Percentiles rank a stretch among this genome's conserved stretches.
Evolutionary conservation across 371 early-diverging fungal genomes (phyloP).

Genomic region (Coemansia sp.): DNA sequence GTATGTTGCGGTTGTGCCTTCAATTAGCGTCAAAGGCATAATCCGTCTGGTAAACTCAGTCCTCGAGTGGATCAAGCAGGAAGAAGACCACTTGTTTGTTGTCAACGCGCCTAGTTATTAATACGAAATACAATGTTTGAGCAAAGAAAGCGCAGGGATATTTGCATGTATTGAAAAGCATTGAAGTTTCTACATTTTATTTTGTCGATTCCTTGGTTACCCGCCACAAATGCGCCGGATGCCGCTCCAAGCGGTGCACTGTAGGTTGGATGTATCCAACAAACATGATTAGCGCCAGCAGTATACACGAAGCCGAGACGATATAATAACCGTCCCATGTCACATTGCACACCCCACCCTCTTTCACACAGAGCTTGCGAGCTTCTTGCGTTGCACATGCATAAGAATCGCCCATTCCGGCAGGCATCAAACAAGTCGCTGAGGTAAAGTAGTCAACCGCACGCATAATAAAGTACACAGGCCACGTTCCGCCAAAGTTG

Average conservation of each 20-base stretch:
- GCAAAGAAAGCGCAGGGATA: background rate
- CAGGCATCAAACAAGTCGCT: slow-evolving; percentile 61
- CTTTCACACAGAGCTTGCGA: slow-evolving; percentile 60
- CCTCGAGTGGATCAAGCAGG: slow-evolving; percentile 48
- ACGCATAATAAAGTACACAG: slow-evolving; percentile 88
- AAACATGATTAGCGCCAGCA: slow-evolving; percentile 62
- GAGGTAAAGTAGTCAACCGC: slow-evolving; percentile 90
- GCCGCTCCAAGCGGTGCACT: slow-evolving; percentile 64
- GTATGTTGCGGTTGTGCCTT: slow-evolving; percentile 41
- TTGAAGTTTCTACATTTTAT: slow-evolving; percentile 1
- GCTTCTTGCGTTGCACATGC: slow-evolving; percentile 65
- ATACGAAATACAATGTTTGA: background rate
- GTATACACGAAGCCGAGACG: slow-evolving; percentile 68
- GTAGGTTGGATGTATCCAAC: slow-evolving; percentile 66
- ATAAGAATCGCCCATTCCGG: slow-evolving; percentile 21
- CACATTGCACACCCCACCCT: slow-evolving; percentile 67
- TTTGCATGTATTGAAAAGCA: no score
- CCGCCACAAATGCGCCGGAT: slow-evolving; percentile 43
- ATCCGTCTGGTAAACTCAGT: slow-evolving; percentile 43
- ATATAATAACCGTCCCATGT: slow-evolving; percentile 84
- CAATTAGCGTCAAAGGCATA: slow-evolving; percentile 36
- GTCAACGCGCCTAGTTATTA: slow-evolving; percentile 49
- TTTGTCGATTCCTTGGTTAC: slow-evolving; percentile 35
- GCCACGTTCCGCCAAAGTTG: slow-evolving; percentile 98
- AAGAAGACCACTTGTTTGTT: slow-evolving; percentile 51